Conservation (phyloP, 306 rosid species). For the Cucurbita argyrosperma region DNA sequence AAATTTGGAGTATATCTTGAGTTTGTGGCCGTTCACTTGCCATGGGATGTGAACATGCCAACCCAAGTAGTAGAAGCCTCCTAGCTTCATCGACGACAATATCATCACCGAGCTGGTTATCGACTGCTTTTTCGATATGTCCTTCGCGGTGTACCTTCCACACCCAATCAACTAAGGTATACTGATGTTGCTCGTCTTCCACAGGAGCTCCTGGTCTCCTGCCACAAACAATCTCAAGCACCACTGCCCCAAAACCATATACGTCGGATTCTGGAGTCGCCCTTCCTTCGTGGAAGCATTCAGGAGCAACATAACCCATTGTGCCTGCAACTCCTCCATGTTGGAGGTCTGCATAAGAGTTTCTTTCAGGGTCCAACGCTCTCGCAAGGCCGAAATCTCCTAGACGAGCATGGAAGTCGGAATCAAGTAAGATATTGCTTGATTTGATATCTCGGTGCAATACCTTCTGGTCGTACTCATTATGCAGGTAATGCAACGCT, state of each 20-base stretch:
- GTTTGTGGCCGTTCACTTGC: constrained; percentile 30
- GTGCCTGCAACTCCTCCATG: constrained; percentile 30
- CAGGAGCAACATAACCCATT: constrained; percentile 44
- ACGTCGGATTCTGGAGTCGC: constrained; percentile 41
- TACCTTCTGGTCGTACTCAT: constrained; percentile 29
- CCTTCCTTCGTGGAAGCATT: constrained; percentile 41
- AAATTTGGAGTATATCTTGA: constrained; percentile 27
- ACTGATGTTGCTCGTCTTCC: not conserved
- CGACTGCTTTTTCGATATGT: constrained; percentile 22
- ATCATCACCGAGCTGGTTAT: constrained; percentile 10
- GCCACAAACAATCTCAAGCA: constrained; percentile 34
- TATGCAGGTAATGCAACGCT: constrained; percentile 34
- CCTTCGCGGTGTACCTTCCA: constrained; percentile 33
- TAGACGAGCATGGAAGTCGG: constrained; percentile 29
- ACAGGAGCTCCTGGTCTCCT: constrained; percentile 17
- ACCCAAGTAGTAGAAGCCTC: constrained; percentile 29
- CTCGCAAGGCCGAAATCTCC: constrained; percentile 50
- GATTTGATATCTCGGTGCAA: constrained; percentile 37
- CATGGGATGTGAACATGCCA: constrained; percentile 36
- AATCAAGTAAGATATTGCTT: constrained; percentile 28
- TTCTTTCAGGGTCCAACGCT: constrained; percentile 32
- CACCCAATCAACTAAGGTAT: constrained; percentile 37
- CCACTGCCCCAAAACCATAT: constrained; percentile 39
- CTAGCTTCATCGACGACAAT: constrained; percentile 23
- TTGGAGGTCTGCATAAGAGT: constrained; percentile 33